Evolutionary conservation across 2,329 filamentous ascomycete species (phyloP).

Genomic region (Penicillium sclerotiorum): DNA sequence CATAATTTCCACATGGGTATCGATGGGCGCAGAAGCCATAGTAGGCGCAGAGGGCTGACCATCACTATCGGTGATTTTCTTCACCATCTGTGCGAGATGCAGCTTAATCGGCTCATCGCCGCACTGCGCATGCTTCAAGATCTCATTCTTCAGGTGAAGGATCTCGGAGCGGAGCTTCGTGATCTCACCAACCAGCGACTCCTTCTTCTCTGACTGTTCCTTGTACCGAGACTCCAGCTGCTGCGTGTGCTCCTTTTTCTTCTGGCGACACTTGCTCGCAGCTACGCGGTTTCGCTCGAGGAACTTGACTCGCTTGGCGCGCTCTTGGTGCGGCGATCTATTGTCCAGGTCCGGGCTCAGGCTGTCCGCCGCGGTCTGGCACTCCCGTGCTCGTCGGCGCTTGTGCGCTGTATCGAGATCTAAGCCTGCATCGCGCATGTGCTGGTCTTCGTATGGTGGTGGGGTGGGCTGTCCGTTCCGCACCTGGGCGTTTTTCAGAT

Average conservation of each 20-base stretch:
- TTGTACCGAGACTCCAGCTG: conserved; percentile 49
- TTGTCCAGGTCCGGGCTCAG: conserved; percentile 29
- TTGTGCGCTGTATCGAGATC: conserved; percentile 23
- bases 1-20: conserved; percentile 10
- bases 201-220: conserved; percentile 39
- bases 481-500: conserved; percentile 39
- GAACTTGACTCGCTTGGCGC: conserved; percentile 53
- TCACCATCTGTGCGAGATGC: conserved; percentile 42
- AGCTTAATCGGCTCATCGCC: conserved; percentile 41
- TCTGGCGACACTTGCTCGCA: conserved; percentile 63
- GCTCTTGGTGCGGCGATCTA: conserved; percentile 30
- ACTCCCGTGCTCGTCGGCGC: conserved; percentile 19
- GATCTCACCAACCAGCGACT: conserved; percentile 35
- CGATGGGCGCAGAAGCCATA: not conserved
- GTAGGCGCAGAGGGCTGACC: conserved; percentile 3
- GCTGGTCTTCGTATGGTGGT: conserved; percentile 36
- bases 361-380: conserved; percentile 15
- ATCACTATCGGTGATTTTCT: conserved; percentile 37
- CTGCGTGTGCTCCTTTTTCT: conserved; percentile 62
- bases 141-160: conserved; percentile 43
- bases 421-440: conserved; percentile 18
- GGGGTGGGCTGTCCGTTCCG: conserved; percentile 43
- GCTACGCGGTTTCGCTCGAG: conserved; percentile 63
- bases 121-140: conserved; percentile 44
- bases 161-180: conserved; percentile 40